Percentiles rank a stretch among this genome's conserved stretches.
Evolutionary conservation across 78 protist species (phyloP).

Genomic region (Bodo saltans): DNA sequence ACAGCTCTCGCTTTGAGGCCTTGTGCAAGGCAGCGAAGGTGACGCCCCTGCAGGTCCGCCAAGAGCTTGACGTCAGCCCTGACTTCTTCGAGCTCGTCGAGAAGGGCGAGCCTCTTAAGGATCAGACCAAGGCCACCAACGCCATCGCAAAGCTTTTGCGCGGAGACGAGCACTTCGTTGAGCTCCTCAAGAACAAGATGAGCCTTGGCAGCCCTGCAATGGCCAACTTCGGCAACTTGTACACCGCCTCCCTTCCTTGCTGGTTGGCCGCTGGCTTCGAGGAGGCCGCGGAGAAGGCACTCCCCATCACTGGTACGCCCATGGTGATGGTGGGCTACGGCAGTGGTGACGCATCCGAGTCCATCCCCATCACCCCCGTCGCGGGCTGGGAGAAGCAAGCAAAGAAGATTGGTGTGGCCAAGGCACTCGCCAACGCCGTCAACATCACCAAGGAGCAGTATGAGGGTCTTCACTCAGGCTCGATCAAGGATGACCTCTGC

Average conservation of each 20-base stretch:
- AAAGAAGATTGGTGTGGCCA: neutral
- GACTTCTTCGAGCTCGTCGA: neutral
- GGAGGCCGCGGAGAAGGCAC: neutral
- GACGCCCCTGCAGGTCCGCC: neutral
- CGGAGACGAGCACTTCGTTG: neutral
- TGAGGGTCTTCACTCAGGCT: conserved; percentile 2
- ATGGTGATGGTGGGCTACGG: conserved; percentile 34
- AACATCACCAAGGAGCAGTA: conserved; percentile 11
- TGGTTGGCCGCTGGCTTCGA: conserved; percentile 26
- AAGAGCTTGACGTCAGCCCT: neutral
- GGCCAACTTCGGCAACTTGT: conserved; percentile 20
- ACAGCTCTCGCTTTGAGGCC: neutral
- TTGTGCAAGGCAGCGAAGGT: conserved; percentile 14
- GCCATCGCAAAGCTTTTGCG: conserved; percentile 8
- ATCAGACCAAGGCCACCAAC: neutral
- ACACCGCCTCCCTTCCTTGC: conserved; percentile 35
- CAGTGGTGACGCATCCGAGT: conserved; percentile 28
- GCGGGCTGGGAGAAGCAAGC: conserved; percentile 13
- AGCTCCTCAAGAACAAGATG: conserved; percentile 5
- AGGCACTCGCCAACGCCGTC: neutral
- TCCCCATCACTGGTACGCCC: neutral
- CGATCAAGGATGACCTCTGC: neutral
- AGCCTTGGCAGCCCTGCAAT: neutral
- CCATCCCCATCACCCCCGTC: conserved; percentile 13
- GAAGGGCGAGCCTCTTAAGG: neutral